Evolutionary conservation across 805 yeast species (phyloP), one percentile per base, ranked within the genome.

Genomic region (Hemisphaericaspora nanyangensis): DNA sequence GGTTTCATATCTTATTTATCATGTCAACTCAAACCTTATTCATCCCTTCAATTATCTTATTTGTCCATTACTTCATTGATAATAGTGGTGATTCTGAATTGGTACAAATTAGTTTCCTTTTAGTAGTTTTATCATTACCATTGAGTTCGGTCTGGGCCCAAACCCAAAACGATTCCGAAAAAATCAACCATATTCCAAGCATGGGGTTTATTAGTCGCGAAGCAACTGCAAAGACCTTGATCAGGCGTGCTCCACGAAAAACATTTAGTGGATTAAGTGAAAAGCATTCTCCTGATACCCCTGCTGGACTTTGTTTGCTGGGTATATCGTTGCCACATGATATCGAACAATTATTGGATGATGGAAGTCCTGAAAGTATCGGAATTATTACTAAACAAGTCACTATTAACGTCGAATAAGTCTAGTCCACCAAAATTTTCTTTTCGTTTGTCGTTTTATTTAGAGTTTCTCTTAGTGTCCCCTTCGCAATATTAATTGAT

Each of bases 391-490:
- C 26, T 12, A 22, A 22, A 22, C 12, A 22, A 22, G 11, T 22
- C 8, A 22, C 12, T 8, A 22, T 22, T 22, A 12, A 22, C n/a
- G n/a, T 22, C 11, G 26, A 8, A 8, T 22, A 22, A 22, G 26
- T 8, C 3, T 22, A 8, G 5, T 12, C 8, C 26, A 8, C 26
- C 8, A 85, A 87, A 59, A 91, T 90, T 56, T 98, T 93, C 58
- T 91, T 91, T 74, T 87, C 87, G 62, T 72, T 91, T 79, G 91
- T 98, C 5, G 99, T 98, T 52, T 74, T 91, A 50, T 99, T 98
- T 37, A 78, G 97, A 62, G 99, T 98, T 66, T 98, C 98, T 48
- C 98, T 91, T 65, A 98, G 93, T 61, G 95, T 91, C 39, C 95
- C 86, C 63, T 84, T 82, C 62, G 97, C 98, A 42, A 89, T 90